Evolutionary conservation across 352 stramenopile species (phyloP).

Genomic region (Thalassiosira ordinaria): DNA sequence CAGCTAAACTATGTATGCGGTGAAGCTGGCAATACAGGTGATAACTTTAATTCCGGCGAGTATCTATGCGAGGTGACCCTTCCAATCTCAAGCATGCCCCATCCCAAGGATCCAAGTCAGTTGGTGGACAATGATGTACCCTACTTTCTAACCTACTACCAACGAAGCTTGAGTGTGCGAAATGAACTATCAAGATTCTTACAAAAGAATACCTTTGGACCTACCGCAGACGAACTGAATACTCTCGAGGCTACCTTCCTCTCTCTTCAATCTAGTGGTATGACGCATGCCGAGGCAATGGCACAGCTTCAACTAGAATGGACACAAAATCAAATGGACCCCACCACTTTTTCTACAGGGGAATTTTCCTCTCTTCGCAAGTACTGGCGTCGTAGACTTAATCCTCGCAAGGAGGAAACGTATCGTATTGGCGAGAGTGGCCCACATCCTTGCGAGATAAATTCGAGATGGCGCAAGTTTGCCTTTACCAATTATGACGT

Average conservation of each 20-base stretch:
- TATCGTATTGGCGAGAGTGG: conserved; percentile 60
- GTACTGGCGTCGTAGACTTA: conserved; percentile 51
- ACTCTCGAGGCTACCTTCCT: conserved; percentile 33
- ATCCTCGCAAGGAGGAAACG: conserved; percentile 45
- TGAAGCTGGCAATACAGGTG: not conserved
- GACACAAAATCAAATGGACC: conserved; percentile 52
- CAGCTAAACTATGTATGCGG: conserved; percentile 13
- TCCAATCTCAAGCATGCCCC: not conserved
- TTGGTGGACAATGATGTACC: conserved; percentile 28
- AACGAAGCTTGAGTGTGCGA: conserved; percentile 27
- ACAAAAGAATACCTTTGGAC: conserved; percentile 71
- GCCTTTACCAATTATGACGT: conserved; percentile 67
- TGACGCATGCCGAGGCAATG: conserved; percentile 38
- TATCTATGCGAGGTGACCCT: conserved; percentile 25
- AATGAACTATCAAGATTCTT: conserved; percentile 66
- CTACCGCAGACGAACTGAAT: conserved; percentile 48
- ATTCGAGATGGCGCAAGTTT: conserved; percentile 61
- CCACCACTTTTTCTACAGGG: conserved; percentile 37
- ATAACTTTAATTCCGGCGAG: conserved; percentile 12
- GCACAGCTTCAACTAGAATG: conserved; percentile 41
- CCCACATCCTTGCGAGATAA: conserved; percentile 50
- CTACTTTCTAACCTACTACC: conserved; percentile 65
- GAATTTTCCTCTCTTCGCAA: conserved; percentile 35
- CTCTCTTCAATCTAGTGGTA: not conserved
- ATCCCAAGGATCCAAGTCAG: conserved; percentile 16